Base-by-base conservation (phyloP, 1,284 basidiomycete genomes). In the Irpex lacteus region DNA sequence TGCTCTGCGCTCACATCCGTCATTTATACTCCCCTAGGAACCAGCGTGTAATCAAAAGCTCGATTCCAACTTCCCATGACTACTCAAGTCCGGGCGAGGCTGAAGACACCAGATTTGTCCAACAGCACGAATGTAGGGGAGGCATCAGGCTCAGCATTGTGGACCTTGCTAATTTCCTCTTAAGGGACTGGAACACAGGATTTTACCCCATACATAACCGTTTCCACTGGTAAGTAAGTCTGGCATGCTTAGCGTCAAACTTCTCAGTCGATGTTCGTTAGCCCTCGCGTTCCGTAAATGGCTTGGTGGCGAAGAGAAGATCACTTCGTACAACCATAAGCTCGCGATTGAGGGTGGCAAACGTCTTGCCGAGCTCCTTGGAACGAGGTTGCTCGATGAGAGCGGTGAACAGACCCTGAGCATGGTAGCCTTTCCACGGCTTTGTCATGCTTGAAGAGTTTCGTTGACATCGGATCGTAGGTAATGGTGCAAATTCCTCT, bases 301-400 rank as follows among this genome's bases (percentile, higher is more conserved):
- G 84, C 79, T 96, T 19, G 95, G 95, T 1, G 95, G 95, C 1
- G 95, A 97, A 76, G 78, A 83, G 15, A 83, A 84, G 63, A 95
- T 96, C 66, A 88, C 90, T 71, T 80, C 77, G 4, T 94, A 96
- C 75, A 93, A 87, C 70, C 89, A 89, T 70, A 73, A 81, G 5
- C 82, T 96, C 21, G 95, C 95, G 0, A 69, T 91, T 1, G 77
- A 82, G 61, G 95, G 94, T 18, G 94, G 92, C 0, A 81, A 83
- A 64, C 77, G 79, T 11, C 80, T 95, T 2, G 85, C 87, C 0
- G 81, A 88, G 66, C 75, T 89, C 2, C 76, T 94, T 40, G 86
- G 85, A 5, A 95, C 93, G 0, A 73, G 75, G 0, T 80, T 92
- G 1, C 78, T 96, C 77, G 85, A 84, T 66, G 83, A 89, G 47